Evolutionary conservation across 2,329 filamentous ascomycete species (phyloP).

Genomic region (Gaeumannomyces tritici): DNA sequence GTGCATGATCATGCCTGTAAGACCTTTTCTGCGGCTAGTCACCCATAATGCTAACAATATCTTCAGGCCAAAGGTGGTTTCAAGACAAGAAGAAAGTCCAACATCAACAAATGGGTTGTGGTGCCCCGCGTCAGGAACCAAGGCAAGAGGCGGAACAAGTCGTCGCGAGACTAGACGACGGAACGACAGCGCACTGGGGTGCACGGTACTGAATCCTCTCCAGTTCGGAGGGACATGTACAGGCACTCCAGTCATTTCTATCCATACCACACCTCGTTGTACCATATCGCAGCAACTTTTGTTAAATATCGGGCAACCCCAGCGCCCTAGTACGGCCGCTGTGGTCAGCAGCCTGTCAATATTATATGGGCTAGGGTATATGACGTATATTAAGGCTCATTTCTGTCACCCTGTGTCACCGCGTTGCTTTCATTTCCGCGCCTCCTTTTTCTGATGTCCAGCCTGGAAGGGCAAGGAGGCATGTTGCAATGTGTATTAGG

Average conservation of each 20-base stretch:
- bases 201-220: not conserved
- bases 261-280: not conserved
- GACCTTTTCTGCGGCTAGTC: not conserved
- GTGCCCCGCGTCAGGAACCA: slow-evolving; percentile 77
- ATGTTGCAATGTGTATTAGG: too few species aligned
- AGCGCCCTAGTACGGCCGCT: not conserved
- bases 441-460: not conserved
- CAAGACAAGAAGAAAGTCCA: slow-evolving; percentile 85
- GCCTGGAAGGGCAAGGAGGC: too few species aligned
- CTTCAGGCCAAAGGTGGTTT: slow-evolving; percentile 68
- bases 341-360: not conserved
- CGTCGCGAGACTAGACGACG: not conserved
- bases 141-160: slow-evolving; percentile 63
- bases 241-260: not conserved
- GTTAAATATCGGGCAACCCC: not conserved
- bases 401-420: not conserved
- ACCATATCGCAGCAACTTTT: not conserved
- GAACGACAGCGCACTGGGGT: not conserved
- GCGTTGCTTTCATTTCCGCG: not conserved
- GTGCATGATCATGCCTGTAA: not conserved
- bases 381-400: not conserved
- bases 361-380: not conserved
- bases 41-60: slow-evolving; percentile 16
- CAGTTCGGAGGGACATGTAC: not conserved
- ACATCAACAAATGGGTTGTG: slow-evolving; percentile 87